Evolutionary conservation across 176 grass and related monocot genomes (phyloP).

Genomic region (Eleusine indica): DNA sequence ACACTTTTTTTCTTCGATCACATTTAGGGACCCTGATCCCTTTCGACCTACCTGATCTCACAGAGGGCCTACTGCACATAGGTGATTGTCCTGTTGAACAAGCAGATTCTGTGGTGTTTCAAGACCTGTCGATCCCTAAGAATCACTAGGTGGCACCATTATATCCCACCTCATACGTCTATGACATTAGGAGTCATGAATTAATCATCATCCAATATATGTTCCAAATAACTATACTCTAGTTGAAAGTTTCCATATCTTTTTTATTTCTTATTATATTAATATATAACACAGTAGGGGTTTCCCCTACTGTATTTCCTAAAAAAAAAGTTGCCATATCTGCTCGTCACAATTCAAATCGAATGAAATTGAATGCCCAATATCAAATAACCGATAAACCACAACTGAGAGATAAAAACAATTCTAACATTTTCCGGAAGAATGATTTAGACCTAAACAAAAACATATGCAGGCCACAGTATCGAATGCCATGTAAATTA

Average conservation of each 20-base stretch:
- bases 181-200: slow-evolving; percentile 2
- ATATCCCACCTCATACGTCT: not conserved
- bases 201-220: not conserved
- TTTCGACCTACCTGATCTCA: not conserved
- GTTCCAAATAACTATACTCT: slow-evolving; percentile 5
- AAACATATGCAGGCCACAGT: not conserved
- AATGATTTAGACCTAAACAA: slow-evolving; percentile 22
- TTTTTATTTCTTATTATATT: no score
- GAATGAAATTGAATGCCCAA: not conserved
- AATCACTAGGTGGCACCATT: not conserved
- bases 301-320: no score
- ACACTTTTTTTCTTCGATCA: not conserved
- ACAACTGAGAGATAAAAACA: slow-evolving; percentile 10
- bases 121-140: not conserved
- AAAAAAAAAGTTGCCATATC: not conserved
- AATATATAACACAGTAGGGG: no score
- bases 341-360: not conserved
- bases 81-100: not conserved
- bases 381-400: slow-evolving; percentile 22
- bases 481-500: no score
- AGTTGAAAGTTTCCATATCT: slow-evolving; percentile 1
- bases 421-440: slow-evolving; percentile 26
- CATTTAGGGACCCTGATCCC: not conserved
- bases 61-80: not conserved
- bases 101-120: not conserved